Conservation (phyloP, 805 yeast species). For the Candida saitoana region DNA sequence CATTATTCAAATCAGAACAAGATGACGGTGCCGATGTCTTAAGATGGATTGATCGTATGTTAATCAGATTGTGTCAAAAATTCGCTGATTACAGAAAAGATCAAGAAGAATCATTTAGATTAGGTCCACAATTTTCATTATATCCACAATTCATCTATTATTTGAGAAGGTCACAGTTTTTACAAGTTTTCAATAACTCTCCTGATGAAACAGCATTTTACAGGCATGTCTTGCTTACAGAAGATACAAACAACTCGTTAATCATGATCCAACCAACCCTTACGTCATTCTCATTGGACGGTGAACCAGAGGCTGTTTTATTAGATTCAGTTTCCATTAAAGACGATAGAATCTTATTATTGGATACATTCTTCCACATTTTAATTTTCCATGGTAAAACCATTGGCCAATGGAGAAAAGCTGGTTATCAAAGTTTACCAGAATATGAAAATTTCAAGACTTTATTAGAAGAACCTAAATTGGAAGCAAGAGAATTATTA, state of each 20-base stretch:
- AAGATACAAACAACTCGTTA: constrained; percentile 87
- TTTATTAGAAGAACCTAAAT: constrained; percentile 82
- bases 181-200: constrained; percentile 94
- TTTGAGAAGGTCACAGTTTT: constrained; percentile 90
- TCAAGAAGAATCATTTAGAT: constrained; percentile 74
- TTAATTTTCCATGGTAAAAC: constrained; percentile 93
- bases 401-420: constrained; percentile 93
- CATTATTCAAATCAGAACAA: constrained; percentile 71
- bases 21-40: constrained; percentile 92
- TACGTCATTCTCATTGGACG: constrained; percentile 72
- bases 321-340: constrained; percentile 90
- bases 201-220: constrained; percentile 99
- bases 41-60: constrained; percentile 90
- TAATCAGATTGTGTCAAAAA: constrained; percentile 84
- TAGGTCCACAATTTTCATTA: constrained; percentile 77
- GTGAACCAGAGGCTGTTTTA: constrained; percentile 85
- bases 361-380: constrained; percentile 96
- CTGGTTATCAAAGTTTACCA: constrained; percentile 87
- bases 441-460: constrained; percentile 86
- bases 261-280: constrained; percentile 98
- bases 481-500: constrained; percentile 87
- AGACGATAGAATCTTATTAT: constrained; percentile 78
- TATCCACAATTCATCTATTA: constrained; percentile 96
- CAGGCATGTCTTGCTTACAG: constrained; percentile 86
- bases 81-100: constrained; percentile 92